phyloP scores from a whole-genome alignment of 768 basidiomycete genomes.

The Boletellus sp. region DNA sequence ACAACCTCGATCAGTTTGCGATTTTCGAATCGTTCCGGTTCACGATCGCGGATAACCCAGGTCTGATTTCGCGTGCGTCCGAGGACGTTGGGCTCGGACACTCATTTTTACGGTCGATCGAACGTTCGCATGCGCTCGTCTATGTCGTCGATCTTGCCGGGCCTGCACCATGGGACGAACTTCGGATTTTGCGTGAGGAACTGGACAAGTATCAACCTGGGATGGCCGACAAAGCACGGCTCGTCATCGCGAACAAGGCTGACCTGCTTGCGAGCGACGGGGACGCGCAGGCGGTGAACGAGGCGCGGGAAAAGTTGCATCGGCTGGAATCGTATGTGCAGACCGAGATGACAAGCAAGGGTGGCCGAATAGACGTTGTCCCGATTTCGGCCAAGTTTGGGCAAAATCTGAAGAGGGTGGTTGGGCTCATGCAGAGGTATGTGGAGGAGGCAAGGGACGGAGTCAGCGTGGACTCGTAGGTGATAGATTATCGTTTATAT shows the following conservation, averaged over 20 bases:
- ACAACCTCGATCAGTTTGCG: conserved; percentile 45
- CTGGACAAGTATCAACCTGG: conserved; percentile 78
- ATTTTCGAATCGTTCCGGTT: conserved; percentile 78
- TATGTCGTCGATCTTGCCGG: conserved; percentile 89
- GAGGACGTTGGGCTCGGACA: conserved; percentile 92
- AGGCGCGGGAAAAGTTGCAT: conserved; percentile 54
- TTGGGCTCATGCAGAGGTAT: conserved; percentile 63
- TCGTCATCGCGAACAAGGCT: conserved; percentile 95
- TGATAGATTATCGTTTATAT: neutral
- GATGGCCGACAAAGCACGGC: conserved; percentile 68
- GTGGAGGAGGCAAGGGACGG: conserved; percentile 47
- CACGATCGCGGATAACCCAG: conserved; percentile 96
- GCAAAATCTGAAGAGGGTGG: conserved; percentile 72
- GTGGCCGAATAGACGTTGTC: conserved; percentile 56
- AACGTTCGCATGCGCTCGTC: conserved; percentile 83
- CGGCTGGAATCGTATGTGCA: conserved; percentile 56
- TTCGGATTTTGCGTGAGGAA: conserved; percentile 72
- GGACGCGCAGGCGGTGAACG: conserved; percentile 44
- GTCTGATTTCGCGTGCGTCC: conserved; percentile 79
- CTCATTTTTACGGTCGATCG: conserved; percentile 89
- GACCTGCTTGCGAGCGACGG: conserved; percentile 64
- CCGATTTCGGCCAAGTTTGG: conserved; percentile 84
- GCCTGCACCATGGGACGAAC: conserved; percentile 72
- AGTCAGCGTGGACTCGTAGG: too few relatives aligned
- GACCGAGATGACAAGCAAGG: conserved; percentile 35